Conservation (phyloP, 371 early-diverging fungal species). For the Apophysomyces variabilis region DNA sequence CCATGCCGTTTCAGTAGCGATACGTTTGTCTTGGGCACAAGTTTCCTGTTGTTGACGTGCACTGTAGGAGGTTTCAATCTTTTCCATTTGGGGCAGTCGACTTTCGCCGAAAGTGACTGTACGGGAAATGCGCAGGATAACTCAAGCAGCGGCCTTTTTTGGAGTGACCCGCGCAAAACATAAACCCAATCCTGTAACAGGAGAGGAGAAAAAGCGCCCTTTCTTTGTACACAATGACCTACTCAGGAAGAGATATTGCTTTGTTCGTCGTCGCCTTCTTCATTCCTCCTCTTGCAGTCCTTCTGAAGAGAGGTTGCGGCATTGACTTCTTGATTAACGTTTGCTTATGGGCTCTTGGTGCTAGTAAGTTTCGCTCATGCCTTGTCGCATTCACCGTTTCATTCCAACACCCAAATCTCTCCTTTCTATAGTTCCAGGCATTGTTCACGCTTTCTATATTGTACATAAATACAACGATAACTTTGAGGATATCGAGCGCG, state of each 20-base stretch:
- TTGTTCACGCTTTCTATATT: slow-evolving; percentile 56
- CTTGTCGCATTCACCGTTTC: no score
- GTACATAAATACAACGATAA: slow-evolving; percentile 55
- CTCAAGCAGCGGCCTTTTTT: no score
- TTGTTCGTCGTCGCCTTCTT: slow-evolving; percentile 69
- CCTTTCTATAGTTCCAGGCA: slow-evolving; percentile 44
- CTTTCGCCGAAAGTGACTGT: no score
- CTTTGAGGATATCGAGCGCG: slow-evolving; percentile 50
- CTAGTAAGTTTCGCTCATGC: slow-evolving; percentile 25
- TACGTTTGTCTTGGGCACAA: no score
- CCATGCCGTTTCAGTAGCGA: no score
- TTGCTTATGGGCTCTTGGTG: slow-evolving; percentile 66
- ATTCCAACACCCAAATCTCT: no score
- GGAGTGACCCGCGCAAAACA: no score
- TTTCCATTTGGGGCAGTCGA: no score
- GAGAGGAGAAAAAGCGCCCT: not conserved
- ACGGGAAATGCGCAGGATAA: no score
- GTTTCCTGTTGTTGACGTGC: no score
- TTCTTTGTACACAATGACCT: slow-evolving; percentile 37
- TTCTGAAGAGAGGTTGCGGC: slow-evolving; percentile 65
- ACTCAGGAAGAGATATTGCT: slow-evolving; percentile 57
- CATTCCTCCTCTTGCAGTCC: slow-evolving; percentile 74
- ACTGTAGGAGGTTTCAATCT: no score
- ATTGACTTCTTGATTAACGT: slow-evolving; percentile 72
- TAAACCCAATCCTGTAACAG: no score